A percentile compares a stretch with the other conserved stretches of the same genome.
phyloP scores from a whole-genome alignment of 768 basidiomycete genomes.

The Chalciporus chontae region DNA sequence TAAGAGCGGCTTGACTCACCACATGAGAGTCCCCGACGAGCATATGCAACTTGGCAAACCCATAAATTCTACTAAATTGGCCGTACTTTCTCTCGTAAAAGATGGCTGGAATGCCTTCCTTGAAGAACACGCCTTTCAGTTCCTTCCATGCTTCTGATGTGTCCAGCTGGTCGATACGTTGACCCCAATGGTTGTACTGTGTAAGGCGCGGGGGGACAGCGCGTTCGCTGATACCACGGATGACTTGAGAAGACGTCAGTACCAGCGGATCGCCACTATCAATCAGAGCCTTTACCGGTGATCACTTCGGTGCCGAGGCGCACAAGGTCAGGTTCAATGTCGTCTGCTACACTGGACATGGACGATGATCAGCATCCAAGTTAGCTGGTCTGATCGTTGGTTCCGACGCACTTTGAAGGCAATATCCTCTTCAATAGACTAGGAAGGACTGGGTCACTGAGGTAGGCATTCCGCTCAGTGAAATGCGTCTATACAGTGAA shows the following conservation, averaged over 20 bases:
- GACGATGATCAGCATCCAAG: neutral
- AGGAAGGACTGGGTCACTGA: conserved; percentile 60
- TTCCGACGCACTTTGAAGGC: conserved; percentile 41
- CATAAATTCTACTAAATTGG: conserved; percentile 58
- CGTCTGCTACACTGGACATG: conserved; percentile 37
- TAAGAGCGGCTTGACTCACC: conserved; percentile 32
- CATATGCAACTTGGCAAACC: conserved; percentile 62
- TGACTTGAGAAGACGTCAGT: conserved; percentile 33
- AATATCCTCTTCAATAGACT: conserved; percentile 54
- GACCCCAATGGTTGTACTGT: conserved; percentile 76
- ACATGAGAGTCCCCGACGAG: conserved; percentile 63
- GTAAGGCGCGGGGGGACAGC: conserved; percentile 49
- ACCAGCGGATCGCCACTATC: neutral
- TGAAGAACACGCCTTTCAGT: conserved; percentile 58
- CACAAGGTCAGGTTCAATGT: conserved; percentile 59
- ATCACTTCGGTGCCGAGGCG: conserved; percentile 55
- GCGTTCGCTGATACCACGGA: conserved; percentile 45
- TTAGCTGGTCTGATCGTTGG: neutral
- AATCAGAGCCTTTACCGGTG: conserved; percentile 37
- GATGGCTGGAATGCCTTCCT: conserved; percentile 66
- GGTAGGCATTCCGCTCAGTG: conserved; percentile 57
- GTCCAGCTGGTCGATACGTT: conserved; percentile 58
- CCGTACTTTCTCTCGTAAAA: conserved; percentile 59
- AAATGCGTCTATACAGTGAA: conserved; percentile 42
- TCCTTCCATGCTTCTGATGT: conserved; percentile 73